These are phyloP conservation scores for Termitomyces sp. DNA, from an alignment of 1,284 basidiomycete genomes.

Conservation along the genomic window DNA sequence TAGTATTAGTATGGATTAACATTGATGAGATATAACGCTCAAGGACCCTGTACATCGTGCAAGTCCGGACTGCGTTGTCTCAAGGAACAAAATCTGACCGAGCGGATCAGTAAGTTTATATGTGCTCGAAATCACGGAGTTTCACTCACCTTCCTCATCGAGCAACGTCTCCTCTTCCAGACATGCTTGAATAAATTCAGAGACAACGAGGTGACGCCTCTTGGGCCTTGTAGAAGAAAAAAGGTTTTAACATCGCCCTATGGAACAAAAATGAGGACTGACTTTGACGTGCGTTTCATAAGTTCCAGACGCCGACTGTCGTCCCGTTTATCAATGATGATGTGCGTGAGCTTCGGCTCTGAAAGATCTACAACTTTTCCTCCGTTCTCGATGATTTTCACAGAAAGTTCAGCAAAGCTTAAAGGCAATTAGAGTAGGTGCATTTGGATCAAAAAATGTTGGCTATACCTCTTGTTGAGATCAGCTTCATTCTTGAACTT, in stretches of 20 bases:
- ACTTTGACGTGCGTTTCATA: conserved; percentile 69
- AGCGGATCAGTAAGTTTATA: background rate
- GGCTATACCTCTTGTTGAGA: conserved; percentile 43
- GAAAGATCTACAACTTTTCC: conserved; percentile 64
- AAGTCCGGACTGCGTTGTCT: background rate
- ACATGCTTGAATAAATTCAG: conserved; percentile 73
- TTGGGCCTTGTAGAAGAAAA: conserved; percentile 50
- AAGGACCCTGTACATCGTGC: background rate
- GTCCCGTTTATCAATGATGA: conserved; percentile 78
- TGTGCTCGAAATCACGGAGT: background rate
- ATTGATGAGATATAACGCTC: background rate
- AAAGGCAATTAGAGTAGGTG: background rate
- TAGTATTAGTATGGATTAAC: background rate
- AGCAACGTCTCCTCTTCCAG: conserved; percentile 76
- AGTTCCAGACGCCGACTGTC: conserved; percentile 64
- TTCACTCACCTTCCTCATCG: conserved; percentile 69
- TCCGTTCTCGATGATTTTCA: conserved; percentile 60
- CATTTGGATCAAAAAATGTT: background rate
- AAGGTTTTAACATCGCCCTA: conserved; percentile 7
- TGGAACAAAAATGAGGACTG: conserved; percentile 8
- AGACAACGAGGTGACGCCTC: conserved; percentile 70
- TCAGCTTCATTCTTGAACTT: conserved; percentile 51
- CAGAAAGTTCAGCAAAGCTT: conserved; percentile 55
- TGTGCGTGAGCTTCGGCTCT: conserved; percentile 78
- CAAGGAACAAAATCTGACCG: conserved; percentile 9